A percentile compares a stretch with the other conserved stretches of the same genome.
Evolutionary conservation across 345 rosid genomes (phyloP).

Genomic region (Eucalyptus brandiana): DNA sequence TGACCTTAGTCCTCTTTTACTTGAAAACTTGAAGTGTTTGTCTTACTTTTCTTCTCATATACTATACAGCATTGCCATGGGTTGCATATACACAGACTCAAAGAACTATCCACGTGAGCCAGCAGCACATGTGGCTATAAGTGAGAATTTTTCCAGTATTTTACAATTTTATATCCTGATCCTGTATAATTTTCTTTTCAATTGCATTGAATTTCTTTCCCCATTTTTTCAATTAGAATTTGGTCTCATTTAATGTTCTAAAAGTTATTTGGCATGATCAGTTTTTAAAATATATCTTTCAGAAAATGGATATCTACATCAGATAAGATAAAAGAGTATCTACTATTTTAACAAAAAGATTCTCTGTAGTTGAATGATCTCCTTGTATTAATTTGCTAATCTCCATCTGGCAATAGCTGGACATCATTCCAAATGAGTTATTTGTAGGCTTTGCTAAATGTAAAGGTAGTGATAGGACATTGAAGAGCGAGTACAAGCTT

Average conservation of each 20-base stretch:
- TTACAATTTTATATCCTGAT: neutral
- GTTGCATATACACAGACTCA: slow-evolving; percentile 89
- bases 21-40: neutral
- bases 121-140: slow-evolving; percentile 98
- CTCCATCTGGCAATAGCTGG: neutral
- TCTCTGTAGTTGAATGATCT: neutral
- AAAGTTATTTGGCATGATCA: neutral
- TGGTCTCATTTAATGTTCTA: neutral
- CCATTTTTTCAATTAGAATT: neutral
- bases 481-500: neutral
- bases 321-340: neutral
- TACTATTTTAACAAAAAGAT: neutral
- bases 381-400: neutral
- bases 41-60: slow-evolving; percentile 11
- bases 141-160: slow-evolving; percentile 31
- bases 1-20: neutral
- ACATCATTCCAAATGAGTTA: neutral
- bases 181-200: neutral
- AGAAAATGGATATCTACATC: neutral
- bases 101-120: slow-evolving; percentile 99
- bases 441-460: neutral
- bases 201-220: neutral
- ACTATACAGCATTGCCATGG: slow-evolving; percentile 80
- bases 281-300: neutral
- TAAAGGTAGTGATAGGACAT: neutral